Evolutionary conservation across 2,329 filamentous ascomycete genomes (phyloP).

Genomic region (Colletotrichum noveboracense): DNA sequence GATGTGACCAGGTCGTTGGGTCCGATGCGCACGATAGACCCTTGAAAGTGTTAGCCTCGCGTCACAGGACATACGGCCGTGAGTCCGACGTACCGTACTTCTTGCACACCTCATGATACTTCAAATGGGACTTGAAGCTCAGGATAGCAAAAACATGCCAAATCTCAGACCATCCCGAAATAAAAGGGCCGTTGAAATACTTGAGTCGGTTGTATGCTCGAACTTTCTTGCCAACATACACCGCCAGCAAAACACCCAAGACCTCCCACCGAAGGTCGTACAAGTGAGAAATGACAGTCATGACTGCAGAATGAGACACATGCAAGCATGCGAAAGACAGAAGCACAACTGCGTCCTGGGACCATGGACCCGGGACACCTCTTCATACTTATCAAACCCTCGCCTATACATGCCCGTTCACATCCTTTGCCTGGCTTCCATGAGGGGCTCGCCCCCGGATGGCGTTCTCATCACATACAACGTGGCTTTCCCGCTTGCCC

Average conservation of each 20-base stretch:
- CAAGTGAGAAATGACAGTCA: neutral
- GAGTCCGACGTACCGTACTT: conserved; percentile 1
- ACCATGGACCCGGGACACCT: neutral
- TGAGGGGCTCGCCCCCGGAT: neutral
- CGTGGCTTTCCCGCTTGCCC: neutral
- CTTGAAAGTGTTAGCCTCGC: conserved; percentile 10
- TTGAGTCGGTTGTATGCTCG: conserved; percentile 7
- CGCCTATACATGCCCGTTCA: neutral
- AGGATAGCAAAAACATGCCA: conserved; percentile 9
- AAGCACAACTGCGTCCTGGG: neutral
- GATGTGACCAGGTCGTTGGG: conserved; percentile 45
- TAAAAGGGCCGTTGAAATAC: conserved; percentile 6
- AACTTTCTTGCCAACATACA: neutral
- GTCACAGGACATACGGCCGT: no score
- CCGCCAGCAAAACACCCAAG: neutral
- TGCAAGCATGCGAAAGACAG: neutral
- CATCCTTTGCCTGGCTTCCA: neutral
- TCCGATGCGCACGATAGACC: conserved; percentile 43
- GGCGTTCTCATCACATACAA: neutral
- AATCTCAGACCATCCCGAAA: neutral
- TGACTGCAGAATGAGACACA: neutral
- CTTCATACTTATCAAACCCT: neutral
- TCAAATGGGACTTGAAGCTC: conserved; percentile 14
- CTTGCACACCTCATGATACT: conserved; percentile 9
- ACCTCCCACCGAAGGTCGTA: conserved; percentile 5